These are phyloP conservation scores for Kazachstania bromeliacearum DNA, from an alignment of 805 yeast genomes.

Conservation along the genomic window DNA sequence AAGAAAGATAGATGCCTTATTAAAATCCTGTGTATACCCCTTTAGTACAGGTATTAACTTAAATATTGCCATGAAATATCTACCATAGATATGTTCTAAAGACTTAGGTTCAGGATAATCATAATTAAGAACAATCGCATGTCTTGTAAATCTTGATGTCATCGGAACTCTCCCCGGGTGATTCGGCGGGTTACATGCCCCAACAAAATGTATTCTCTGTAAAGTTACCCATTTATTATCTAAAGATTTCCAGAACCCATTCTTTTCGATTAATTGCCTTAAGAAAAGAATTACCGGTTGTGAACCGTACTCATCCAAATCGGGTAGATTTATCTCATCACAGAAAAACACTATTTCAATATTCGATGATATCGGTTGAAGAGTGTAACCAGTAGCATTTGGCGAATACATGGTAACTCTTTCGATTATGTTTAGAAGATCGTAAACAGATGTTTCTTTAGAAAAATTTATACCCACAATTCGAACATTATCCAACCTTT, in stretches of 20 bases:
- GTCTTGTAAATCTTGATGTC: slow-evolving; percentile 55
- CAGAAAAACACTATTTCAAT: slow-evolving; percentile 77
- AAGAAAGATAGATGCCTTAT: slow-evolving; percentile 58
- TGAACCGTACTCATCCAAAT: slow-evolving; percentile 58
- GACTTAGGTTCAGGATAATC: slow-evolving; percentile 68
- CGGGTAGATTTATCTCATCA: slow-evolving; percentile 85
- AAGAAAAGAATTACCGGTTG: slow-evolving; percentile 63
- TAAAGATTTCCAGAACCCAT: slow-evolving; percentile 66
- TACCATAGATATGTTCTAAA: slow-evolving; percentile 53
- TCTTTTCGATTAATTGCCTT: slow-evolving; percentile 61
- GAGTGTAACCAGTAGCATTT: slow-evolving; percentile 40
- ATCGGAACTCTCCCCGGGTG: slow-evolving; percentile 64
- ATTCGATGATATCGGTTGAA: slow-evolving; percentile 53
- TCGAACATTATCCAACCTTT: slow-evolving; percentile 47
- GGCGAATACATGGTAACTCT: slow-evolving; percentile 58
- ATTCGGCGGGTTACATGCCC: slow-evolving; percentile 87
- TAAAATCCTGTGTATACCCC: slow-evolving; percentile 43
- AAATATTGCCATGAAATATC: slow-evolving; percentile 48
- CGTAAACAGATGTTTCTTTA: slow-evolving; percentile 58
- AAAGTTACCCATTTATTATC: slow-evolving; percentile 59
- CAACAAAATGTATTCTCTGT: slow-evolving; percentile 69
- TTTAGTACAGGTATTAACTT: slow-evolving; percentile 51
- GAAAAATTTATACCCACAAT: slow-evolving; percentile 72
- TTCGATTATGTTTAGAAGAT: slow-evolving; percentile 55
- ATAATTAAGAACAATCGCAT: slow-evolving; percentile 55